Conservation (phyloP, 352 stramenopile genomes). For the Plasmopara muralis region DNA sequence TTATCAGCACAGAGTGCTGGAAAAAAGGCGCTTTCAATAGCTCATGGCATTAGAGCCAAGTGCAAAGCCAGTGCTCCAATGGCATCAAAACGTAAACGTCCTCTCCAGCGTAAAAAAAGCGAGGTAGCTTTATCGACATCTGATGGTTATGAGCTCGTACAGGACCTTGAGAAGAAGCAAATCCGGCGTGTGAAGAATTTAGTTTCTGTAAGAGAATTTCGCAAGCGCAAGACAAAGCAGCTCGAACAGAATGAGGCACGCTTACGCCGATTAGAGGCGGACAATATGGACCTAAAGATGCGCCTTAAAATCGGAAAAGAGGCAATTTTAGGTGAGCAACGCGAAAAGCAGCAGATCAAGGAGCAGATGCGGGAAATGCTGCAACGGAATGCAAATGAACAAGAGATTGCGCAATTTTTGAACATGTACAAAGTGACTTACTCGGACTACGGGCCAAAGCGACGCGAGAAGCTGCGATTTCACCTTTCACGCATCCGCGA, state of each 20-base stretch:
- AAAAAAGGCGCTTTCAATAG: slow-evolving; percentile 5
- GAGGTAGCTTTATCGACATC: slow-evolving; percentile 7
- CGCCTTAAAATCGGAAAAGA: slow-evolving; percentile 77
- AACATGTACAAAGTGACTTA: slow-evolving; percentile 83
- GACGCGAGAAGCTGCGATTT: slow-evolving; percentile 66
- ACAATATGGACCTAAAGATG: slow-evolving; percentile 80
- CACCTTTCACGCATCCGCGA: slow-evolving; percentile 64
- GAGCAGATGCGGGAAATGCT: slow-evolving; percentile 77
- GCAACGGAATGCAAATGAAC: slow-evolving; percentile 53
- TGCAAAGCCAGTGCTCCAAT: slow-evolving; percentile 1
- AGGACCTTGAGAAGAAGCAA: slow-evolving; percentile 52
- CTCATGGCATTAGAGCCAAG: slow-evolving; percentile 11
- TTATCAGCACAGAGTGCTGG: slow-evolving; percentile 1
- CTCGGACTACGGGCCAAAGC: slow-evolving; percentile 71
- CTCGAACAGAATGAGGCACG: slow-evolving; percentile 61
- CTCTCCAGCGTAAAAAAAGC: slow-evolving; percentile 27
- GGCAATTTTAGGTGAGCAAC: slow-evolving; percentile 59
- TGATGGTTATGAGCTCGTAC: slow-evolving; percentile 14
- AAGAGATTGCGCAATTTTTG: slow-evolving; percentile 69
- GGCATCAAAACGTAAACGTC: slow-evolving; percentile 13
- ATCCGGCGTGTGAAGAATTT: slow-evolving; percentile 66
- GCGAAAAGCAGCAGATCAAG: slow-evolving; percentile 74
- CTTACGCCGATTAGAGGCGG: slow-evolving; percentile 54
- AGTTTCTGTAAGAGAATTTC: slow-evolving; percentile 65
- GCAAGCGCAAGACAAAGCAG: slow-evolving; percentile 71